These are phyloP conservation scores for Cadophora gregata DNA, from an alignment of 2,329 filamentous ascomycete genomes.

Conservation along the genomic window DNA sequence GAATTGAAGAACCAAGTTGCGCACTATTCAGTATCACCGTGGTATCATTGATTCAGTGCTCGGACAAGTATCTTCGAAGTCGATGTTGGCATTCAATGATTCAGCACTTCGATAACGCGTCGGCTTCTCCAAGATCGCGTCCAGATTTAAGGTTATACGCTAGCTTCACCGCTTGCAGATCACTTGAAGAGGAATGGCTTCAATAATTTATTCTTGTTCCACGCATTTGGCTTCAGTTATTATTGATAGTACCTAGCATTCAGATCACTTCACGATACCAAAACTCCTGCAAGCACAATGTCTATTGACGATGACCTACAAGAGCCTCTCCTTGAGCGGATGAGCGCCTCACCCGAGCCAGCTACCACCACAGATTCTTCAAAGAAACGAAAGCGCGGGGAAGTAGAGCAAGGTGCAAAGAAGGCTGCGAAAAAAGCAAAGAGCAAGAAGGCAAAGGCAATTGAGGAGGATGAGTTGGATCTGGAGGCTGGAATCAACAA, in stretches of 20 bases:
- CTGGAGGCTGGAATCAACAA: slow-evolving; percentile 78
- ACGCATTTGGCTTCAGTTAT: not conserved
- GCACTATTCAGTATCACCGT: not conserved
- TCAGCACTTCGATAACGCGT: not conserved
- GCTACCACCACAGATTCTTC: slow-evolving; percentile 22
- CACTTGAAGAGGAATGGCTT: not conserved
- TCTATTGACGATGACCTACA: slow-evolving; percentile 37
- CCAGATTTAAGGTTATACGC: not conserved
- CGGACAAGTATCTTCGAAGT: not conserved
- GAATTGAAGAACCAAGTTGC: no score
- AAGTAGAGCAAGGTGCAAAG: slow-evolving; percentile 30
- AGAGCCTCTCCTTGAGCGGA: slow-evolving; percentile 41
- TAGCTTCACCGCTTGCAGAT: slow-evolving; percentile 21
- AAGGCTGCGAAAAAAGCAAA: slow-evolving; percentile 53
- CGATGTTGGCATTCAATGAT: not conserved
- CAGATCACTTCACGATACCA: not conserved
- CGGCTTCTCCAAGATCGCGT: not conserved
- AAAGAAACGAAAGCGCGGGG: slow-evolving; percentile 43
- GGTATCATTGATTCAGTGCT: not conserved
- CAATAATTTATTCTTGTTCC: slow-evolving; percentile 8
- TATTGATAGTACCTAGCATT: not conserved
- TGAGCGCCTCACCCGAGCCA: slow-evolving; percentile 33
- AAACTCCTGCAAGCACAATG: slow-evolving; percentile 32
- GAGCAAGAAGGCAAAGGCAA: slow-evolving; percentile 63
- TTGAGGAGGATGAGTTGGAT: slow-evolving; percentile 65